Base-by-base conservation (phyloP, 73 alveolate species). In the Tetrahymena thermophila region DNA sequence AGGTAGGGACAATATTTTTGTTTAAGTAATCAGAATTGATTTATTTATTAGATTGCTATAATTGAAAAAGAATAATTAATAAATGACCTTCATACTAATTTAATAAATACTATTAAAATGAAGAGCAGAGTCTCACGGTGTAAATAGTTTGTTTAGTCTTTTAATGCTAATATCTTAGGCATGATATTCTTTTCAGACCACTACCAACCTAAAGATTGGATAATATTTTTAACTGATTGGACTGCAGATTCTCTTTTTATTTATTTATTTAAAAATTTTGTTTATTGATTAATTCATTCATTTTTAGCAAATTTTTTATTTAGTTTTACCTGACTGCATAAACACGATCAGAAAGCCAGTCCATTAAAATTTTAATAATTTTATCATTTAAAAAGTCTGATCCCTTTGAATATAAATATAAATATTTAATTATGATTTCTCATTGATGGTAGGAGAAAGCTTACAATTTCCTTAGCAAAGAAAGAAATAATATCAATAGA, bases 331-430 rank as follows among this genome's bases (percentile, higher is more conserved):
- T 85, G n/a, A 95, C 97, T 50, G 95, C 71, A 44, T 50, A 95
- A 34, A 95, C 97, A 28, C 94, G 93, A 56, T 95, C 97, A 21
- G 95, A 94, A 56, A 95, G 71, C 97, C 97, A 95, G 93, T 95
- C 97, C 57, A 95, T 56, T 89, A 95, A 35, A 56, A 95, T 85
- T 83, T 95, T 95, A 15, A 95, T n/a, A 16, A 95, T 94, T 35
- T 95, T 95, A 5, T 95, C 97, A 34, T 85, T 50, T 34, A 95
- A 28, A 25, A 95, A 95, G 14, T 95, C 97, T 31, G 95, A 93
- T 23, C 97, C 97, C 89, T 71, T 28, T 71, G 4, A 19, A 19
- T 28, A 71, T 25, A 25, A 25, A 9, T 42, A 3, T 50, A 1
- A 14, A 14, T 50, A 25, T 19, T 28, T 71, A 31, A 19, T 71